A percentile compares a stretch with the other conserved stretches of the same genome.
Conservation (phyloP, 2,329 filamentous ascomycete species). For the Teratosphaeria pseudoeucalypti region DNA sequence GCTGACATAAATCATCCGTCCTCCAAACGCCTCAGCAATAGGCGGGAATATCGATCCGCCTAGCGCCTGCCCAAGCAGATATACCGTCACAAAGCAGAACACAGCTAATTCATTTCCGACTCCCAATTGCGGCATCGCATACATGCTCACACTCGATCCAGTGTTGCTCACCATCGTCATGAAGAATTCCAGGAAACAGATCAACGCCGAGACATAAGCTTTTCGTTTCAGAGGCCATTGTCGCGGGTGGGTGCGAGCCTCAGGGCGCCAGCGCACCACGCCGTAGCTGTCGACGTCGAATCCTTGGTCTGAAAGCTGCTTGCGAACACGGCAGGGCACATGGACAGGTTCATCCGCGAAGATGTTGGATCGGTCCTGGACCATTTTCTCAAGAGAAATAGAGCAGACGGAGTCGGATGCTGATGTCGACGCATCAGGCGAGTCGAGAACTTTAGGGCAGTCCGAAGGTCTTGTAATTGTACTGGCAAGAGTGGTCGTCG, state of each 20-base stretch:
- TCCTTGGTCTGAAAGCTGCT: slow-evolving; percentile 5
- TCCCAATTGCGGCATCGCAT: slow-evolving; percentile 1
- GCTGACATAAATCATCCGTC: slow-evolving; percentile 26
- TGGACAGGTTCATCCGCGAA: not conserved
- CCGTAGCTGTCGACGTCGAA: slow-evolving; percentile 9
- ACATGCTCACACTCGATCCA: slow-evolving; percentile 4
- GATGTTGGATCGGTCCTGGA: not conserved
- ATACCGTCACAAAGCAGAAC: slow-evolving; percentile 11
- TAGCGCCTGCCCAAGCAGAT: slow-evolving; percentile 29
- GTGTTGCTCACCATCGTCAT: slow-evolving; percentile 11
- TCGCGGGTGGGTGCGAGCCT: slow-evolving; percentile 7
- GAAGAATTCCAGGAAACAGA: slow-evolving; percentile 15
- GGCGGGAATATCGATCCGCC: slow-evolving; percentile 32
- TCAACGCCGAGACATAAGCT: slow-evolving; percentile 12
- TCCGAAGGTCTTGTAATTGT: not conserved
- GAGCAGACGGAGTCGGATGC: not conserved
- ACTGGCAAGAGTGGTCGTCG: not conserved
- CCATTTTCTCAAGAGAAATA: not conserved
- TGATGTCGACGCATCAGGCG: not conserved
- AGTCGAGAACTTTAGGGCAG: not conserved
- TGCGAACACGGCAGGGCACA: slow-evolving; percentile 6
- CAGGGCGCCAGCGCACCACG: slow-evolving; percentile 9
- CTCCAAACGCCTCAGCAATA: slow-evolving; percentile 29
- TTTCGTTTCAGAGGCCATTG: slow-evolving; percentile 9
- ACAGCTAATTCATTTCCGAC: slow-evolving; percentile 2